Percentiles rank a stretch among this genome's conserved stretches.
Evolutionary conservation across 2,329 filamentous ascomycete genomes (phyloP).

Genomic region (Macrophomina tecta): DNA sequence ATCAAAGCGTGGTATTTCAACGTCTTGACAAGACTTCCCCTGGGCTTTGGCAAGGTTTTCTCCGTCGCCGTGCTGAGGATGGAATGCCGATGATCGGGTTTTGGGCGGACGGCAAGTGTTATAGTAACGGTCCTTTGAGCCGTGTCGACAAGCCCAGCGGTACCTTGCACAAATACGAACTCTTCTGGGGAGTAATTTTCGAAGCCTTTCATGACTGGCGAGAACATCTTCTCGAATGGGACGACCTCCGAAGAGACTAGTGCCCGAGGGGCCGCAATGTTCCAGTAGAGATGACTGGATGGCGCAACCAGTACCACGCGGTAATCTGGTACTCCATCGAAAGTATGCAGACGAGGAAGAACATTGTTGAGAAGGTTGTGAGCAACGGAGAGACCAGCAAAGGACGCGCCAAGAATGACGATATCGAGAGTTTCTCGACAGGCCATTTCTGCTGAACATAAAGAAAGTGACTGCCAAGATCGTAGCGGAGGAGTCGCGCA

Average conservation of each 20-base stretch:
- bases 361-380: slow-evolving; percentile 45
- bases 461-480: slow-evolving; percentile 3
- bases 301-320: slow-evolving; percentile 44
- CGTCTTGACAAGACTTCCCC: slow-evolving; percentile 30
- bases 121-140: slow-evolving; percentile 36
- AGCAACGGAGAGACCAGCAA: slow-evolving; percentile 45
- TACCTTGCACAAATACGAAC: slow-evolving; percentile 47
- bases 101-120: slow-evolving; percentile 24
- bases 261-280: slow-evolving; percentile 46
- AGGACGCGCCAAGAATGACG: slow-evolving; percentile 48
- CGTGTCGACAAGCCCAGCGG: slow-evolving; percentile 38
- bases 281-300: slow-evolving; percentile 47
- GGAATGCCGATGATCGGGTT: not conserved
- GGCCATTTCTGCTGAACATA: not conserved
- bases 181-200: slow-evolving; percentile 40
- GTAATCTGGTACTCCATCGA: slow-evolving; percentile 36
- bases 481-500: not conserved
- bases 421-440: slow-evolving; percentile 40
- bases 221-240: slow-evolving; percentile 43
- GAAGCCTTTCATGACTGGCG: slow-evolving; percentile 43
- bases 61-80: slow-evolving; percentile 6
- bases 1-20: slow-evolving; percentile 45
- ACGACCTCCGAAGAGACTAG: slow-evolving; percentile 44
- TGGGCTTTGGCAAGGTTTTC: slow-evolving; percentile 4
- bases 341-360: slow-evolving; percentile 37